Conservation (phyloP, 768 basidiomycete species). For the Lentinula sp. region DNA sequence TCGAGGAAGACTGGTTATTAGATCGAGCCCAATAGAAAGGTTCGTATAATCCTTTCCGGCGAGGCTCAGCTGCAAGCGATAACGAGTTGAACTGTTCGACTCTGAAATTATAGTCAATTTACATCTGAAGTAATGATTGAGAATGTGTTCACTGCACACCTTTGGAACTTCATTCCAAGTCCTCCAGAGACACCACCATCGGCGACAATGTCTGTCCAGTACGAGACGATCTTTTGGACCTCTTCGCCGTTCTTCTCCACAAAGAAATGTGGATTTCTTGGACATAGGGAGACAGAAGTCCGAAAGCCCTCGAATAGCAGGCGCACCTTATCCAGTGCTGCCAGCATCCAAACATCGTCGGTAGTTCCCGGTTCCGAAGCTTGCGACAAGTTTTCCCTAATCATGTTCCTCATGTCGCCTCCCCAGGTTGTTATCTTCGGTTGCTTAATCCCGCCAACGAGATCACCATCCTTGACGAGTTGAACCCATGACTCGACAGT, state of each 20-base stretch:
- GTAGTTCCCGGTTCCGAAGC: slow-evolving; percentile 29
- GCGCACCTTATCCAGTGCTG: slow-evolving; percentile 33
- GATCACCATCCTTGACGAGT: slow-evolving; percentile 18
- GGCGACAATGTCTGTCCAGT: slow-evolving; percentile 49
- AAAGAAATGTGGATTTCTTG: slow-evolving; percentile 29
- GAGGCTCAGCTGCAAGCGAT: slow-evolving; percentile 69
- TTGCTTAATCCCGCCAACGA: slow-evolving; percentile 27
- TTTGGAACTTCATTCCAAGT: slow-evolving; percentile 51
- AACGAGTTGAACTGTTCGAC: slow-evolving; percentile 76
- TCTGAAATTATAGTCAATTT: slow-evolving; percentile 23
- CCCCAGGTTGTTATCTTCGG: slow-evolving; percentile 65
- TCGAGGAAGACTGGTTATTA: slow-evolving; percentile 26
- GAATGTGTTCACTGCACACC: slow-evolving; percentile 34
- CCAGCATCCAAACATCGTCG: slow-evolving; percentile 38
- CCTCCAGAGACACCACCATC: slow-evolving; percentile 32
- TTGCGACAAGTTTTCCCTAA: slow-evolving; percentile 40
- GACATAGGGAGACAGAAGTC: slow-evolving; percentile 45
- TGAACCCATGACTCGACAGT: slow-evolving; percentile 68
- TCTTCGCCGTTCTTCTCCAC: slow-evolving; percentile 34
- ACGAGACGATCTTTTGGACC: slow-evolving; percentile 40
- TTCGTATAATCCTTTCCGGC: slow-evolving; percentile 68
- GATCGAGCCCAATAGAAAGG: slow-evolving; percentile 64
- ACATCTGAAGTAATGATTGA: slow-evolving; percentile 7
- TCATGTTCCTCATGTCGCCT: slow-evolving; percentile 43
- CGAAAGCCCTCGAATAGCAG: slow-evolving; percentile 48